Evolutionary conservation across 257 asterid species (phyloP), one percentile per base, ranked within the genome.

Genomic region (Capsicum pubescens): DNA sequence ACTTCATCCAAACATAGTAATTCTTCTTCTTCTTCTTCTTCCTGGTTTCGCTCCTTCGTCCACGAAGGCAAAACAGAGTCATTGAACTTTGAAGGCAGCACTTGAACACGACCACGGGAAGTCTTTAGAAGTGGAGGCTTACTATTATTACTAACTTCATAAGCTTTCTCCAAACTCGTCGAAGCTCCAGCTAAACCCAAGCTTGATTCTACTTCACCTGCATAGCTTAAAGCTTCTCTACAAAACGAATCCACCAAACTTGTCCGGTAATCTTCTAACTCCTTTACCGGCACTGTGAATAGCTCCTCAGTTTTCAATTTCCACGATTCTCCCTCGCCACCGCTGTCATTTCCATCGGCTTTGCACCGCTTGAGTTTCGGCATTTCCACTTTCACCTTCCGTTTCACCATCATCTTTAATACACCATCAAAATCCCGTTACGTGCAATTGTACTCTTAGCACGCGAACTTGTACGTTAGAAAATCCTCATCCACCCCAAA

Each of bases 101-200:
- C 90, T 85, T 92, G 93, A 82, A 83, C 83, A 44, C 98, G 95
- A n/a, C 98, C 97, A 57, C 98, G 89, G 1, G 99, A 92, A 60
- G 98, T 92, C 88, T 88, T 97, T 87, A 92, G 83, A 81, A 92
- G 70, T 4, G 97, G 97, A 83, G 93, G 82, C 64, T 77, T 77
- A 26, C 32, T 26, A 15, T 15, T 94, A 82, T 87, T 90, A 78
- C 50, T 83, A 66, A 42, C 85, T 46, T 70, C 68, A 55, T 42
- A 16, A 59, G 72, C 84, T 13, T 78, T 81, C 46, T 84, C 86
- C 66, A 83, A 79, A 78, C 81, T 89, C 61, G 68, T 84, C 80
- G 32, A 81, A 9, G 44, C 46, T 26, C 42, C 72, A 55, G 67
- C 44, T 64, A 64, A 74, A 67, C 9, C 57, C 42, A 69, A 32